A percentile compares a stretch with the other conserved stretches of the same genome.
phyloP scores from a whole-genome alignment of 202 grass and related monocot species.

The Panicum hallii region DNA sequence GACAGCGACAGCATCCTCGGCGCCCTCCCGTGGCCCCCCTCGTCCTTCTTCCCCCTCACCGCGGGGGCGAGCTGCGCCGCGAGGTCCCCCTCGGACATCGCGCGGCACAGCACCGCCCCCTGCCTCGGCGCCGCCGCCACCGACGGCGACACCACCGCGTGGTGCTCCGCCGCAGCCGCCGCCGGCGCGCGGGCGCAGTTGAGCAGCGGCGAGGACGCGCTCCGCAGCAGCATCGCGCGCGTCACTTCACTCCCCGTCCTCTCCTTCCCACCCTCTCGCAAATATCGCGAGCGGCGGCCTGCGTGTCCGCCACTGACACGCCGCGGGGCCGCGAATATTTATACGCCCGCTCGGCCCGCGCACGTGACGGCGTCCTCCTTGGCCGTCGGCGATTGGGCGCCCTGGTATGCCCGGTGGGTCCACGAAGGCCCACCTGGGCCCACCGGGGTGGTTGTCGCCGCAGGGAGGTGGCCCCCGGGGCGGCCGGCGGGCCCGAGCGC shows the following conservation, averaged over 20 bases:
- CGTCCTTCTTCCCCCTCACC: neutral
- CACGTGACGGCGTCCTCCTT: slow-evolving; percentile 38
- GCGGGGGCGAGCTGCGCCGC: neutral
- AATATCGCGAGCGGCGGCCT: slow-evolving; percentile 23
- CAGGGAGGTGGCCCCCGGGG: neutral
- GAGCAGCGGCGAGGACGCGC: slow-evolving; percentile 64
- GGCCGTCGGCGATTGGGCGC: neutral
- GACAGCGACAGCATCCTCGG: neutral
- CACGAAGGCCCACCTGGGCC: neutral
- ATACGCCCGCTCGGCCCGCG: neutral
- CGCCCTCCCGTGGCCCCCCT: neutral
- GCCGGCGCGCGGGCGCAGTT: slow-evolving; percentile 24
- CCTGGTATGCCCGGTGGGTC: neutral
- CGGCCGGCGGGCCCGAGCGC: neutral
- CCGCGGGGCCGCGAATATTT: slow-evolving; percentile 1
- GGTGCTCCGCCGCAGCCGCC: neutral
- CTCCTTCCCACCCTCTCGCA: neutral
- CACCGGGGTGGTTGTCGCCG: neutral
- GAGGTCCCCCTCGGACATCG: slow-evolving; percentile 57
- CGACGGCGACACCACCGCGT: neutral
- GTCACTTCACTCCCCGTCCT: too few relatives aligned
- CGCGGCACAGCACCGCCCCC: slow-evolving; percentile 37
- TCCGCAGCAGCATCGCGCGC: slow-evolving; percentile 58
- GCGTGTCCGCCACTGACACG: neutral
- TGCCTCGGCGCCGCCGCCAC: neutral